Conservation (phyloP, 805 yeast species). For the Metschnikowia koreensis region DNA sequence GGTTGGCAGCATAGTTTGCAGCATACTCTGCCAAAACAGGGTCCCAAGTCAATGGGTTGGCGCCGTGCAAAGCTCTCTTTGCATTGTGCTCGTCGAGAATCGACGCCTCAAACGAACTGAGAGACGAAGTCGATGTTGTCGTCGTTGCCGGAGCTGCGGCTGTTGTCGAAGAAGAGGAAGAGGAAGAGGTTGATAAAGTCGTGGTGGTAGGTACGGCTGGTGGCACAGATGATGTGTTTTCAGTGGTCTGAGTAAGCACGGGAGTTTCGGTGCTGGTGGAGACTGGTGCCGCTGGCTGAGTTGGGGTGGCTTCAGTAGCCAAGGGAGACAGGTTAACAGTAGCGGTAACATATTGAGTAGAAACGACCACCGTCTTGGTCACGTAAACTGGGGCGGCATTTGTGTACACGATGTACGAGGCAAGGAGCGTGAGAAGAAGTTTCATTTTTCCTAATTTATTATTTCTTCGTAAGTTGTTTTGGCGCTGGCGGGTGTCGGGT, state of each 20-base stretch:
- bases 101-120: slow-evolving; percentile 24
- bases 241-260: not conserved
- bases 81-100: slow-evolving; percentile 37
- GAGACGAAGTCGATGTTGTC: slow-evolving; percentile 6
- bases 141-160: not conserved
- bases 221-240: not conserved
- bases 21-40: slow-evolving; percentile 31
- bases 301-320: not conserved
- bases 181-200: not conserved
- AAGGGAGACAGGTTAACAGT: slow-evolving; percentile 11
- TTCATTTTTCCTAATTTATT: not conserved
- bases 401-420: slow-evolving; percentile 9
- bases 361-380: slow-evolving; percentile 13
- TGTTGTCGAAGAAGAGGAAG: slow-evolving; percentile 6
- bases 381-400: slow-evolving; percentile 14
- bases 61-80: slow-evolving; percentile 36
- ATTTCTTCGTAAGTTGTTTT: not conserved
- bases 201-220: not conserved
- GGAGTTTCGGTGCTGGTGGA: slow-evolving; percentile 5
- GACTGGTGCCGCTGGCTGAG: not conserved
- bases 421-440: slow-evolving; percentile 6
- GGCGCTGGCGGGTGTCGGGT: not conserved
- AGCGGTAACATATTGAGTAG: slow-evolving; percentile 11
- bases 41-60: slow-evolving; percentile 34
- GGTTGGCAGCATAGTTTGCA: slow-evolving; percentile 45